A percentile compares a stretch with the other conserved stretches of the same genome.
Evolutionary conservation across 208 protist species (phyloP).

Genomic region (Strigomonas galati): DNA sequence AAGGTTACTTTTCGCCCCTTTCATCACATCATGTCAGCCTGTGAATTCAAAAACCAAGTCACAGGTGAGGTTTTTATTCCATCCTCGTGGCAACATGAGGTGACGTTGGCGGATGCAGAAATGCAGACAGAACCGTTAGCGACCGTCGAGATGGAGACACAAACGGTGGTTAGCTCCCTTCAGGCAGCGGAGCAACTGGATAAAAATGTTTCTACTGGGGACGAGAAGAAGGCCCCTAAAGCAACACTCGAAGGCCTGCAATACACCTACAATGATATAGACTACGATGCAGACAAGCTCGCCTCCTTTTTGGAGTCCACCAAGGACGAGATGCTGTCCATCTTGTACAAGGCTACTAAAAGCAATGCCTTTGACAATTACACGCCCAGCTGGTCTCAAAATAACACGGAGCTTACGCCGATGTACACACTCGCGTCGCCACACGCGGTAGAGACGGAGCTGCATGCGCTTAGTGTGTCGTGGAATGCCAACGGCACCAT

Average conservation of each 20-base stretch:
- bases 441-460: slow-evolving; percentile 46
- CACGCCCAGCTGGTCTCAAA: slow-evolving; percentile 74
- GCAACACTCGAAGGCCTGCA: slow-evolving; percentile 70
- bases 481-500: slow-evolving; percentile 86
- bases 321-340: slow-evolving; percentile 48
- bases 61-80: slow-evolving; percentile 69
- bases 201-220: slow-evolving; percentile 60
- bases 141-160: slow-evolving; percentile 33
- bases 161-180: slow-evolving; percentile 70
- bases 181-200: slow-evolving; percentile 51
- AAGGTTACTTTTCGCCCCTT: background rate
- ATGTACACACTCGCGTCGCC: slow-evolving; percentile 70
- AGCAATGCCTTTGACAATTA: slow-evolving; percentile 82
- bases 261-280: slow-evolving; percentile 66
- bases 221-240: slow-evolving; percentile 27
- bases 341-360: slow-evolving; percentile 69
- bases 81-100: slow-evolving; percentile 56
- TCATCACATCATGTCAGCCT: slow-evolving; percentile 20
- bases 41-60: slow-evolving; percentile 74
- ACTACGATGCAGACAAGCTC: slow-evolving; percentile 55
- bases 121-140: slow-evolving; percentile 52
- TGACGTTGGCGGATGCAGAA: slow-evolving; percentile 22
- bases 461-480: slow-evolving; percentile 68
- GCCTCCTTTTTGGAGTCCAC: slow-evolving; percentile 56
- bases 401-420: slow-evolving; percentile 53